A percentile compares a stretch with the other conserved stretches of the same genome.
Evolutionary conservation across 1,284 basidiomycete species (phyloP).

Genomic region (Apiotrichum porosum): DNA sequence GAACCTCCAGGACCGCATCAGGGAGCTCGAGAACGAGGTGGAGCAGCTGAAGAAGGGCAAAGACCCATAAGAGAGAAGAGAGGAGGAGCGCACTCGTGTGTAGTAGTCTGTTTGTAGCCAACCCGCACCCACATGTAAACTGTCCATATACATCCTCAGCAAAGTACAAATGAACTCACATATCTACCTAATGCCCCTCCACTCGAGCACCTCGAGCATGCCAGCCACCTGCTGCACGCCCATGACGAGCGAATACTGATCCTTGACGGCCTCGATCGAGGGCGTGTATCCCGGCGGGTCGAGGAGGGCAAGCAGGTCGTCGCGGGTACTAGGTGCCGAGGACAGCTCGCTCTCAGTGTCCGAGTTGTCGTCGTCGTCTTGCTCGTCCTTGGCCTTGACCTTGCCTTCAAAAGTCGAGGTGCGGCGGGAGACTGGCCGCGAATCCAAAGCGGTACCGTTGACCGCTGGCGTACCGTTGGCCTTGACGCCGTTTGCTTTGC

Average conservation of each 20-base stretch:
- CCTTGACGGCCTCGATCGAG: slow-evolving; percentile 1
- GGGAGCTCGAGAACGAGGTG: slow-evolving; percentile 15
- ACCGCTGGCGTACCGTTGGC: neutral
- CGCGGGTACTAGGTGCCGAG: slow-evolving; percentile 10
- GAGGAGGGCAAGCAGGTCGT: slow-evolving; percentile 21
- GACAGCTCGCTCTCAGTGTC: slow-evolving; percentile 18
- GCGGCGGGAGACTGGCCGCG: neutral
- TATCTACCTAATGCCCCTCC: too few species aligned
- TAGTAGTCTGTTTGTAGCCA: too few species aligned
- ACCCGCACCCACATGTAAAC: too few species aligned
- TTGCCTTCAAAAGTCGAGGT: neutral
- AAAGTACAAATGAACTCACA: too few species aligned
- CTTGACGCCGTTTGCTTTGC: too few species aligned
- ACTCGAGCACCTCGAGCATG: slow-evolving; percentile 37
- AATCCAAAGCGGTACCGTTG: neutral
- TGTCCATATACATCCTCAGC: too few species aligned
- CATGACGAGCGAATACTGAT: slow-evolving; percentile 8
- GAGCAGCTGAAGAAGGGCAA: neutral
- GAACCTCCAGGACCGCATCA: slow-evolving; percentile 29
- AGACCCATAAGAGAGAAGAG: neutral
- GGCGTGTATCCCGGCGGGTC: slow-evolving; percentile 21
- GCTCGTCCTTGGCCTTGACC: neutral
- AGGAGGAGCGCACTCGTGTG: too few species aligned
- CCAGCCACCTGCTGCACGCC: slow-evolving; percentile 14
- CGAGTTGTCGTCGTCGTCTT: slow-evolving; percentile 6